Evolutionary conservation across 2,329 filamentous ascomycete genomes (phyloP).

Genomic region (Pestalotiopsis sp.): DNA sequence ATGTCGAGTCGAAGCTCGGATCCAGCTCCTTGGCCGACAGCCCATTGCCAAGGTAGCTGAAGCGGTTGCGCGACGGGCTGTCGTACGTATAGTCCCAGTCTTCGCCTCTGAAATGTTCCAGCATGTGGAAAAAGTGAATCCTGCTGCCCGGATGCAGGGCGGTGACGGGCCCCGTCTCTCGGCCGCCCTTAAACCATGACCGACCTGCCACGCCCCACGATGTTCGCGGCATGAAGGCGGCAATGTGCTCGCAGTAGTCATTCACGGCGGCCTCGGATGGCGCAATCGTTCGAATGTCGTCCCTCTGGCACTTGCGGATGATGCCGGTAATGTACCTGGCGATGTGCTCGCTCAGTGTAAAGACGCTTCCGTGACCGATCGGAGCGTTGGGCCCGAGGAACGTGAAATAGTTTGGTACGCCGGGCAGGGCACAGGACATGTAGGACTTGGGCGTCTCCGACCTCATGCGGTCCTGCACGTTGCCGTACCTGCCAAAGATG

Average conservation of each 20-base stretch:
- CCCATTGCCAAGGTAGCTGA: slow-evolving; percentile 55
- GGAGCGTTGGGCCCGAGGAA: slow-evolving; percentile 56
- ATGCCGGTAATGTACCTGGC: slow-evolving; percentile 52
- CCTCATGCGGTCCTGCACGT: slow-evolving; percentile 52
- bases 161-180: slow-evolving; percentile 45
- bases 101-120: slow-evolving; percentile 51
- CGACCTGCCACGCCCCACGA: slow-evolving; percentile 50
- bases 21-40: slow-evolving; percentile 50
- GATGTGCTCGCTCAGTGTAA: slow-evolving; percentile 54
- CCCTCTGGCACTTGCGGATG: slow-evolving; percentile 52
- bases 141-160: slow-evolving; percentile 54
- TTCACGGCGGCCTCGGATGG: slow-evolving; percentile 49
- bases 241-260: slow-evolving; percentile 53
- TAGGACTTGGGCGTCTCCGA: slow-evolving; percentile 49
- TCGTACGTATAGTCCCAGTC: slow-evolving; percentile 56
- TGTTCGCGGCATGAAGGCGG: slow-evolving; percentile 55
- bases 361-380: slow-evolving; percentile 52
- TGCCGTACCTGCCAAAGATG: slow-evolving; percentile 49
- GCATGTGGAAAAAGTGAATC: slow-evolving; percentile 56
- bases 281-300: slow-evolving; percentile 48
- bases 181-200: slow-evolving; percentile 55
- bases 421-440: slow-evolving; percentile 54
- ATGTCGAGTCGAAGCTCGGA: slow-evolving; percentile 38
- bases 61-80: slow-evolving; percentile 42
- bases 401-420: slow-evolving; percentile 58